Evolutionary conservation across 768 basidiomycete genomes (phyloP), one percentile per base, ranked within the genome.

Genomic region (Hypholoma sublateritium): DNA sequence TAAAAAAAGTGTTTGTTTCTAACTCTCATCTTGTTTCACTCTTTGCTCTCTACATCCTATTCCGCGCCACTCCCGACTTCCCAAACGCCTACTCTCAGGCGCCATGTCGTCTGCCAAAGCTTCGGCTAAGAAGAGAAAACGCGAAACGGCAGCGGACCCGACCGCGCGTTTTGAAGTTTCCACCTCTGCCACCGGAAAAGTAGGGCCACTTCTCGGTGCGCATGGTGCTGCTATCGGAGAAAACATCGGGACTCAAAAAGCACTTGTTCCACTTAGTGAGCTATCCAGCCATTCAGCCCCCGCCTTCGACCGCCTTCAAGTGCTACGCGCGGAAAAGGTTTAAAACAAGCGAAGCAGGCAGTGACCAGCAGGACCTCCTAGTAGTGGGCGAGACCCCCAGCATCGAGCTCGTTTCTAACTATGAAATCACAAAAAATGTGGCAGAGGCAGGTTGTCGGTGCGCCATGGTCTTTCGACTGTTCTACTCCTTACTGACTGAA

Each of bases 301-400:
- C 87, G 2, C 62, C 74, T 53, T 74, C 77, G 14, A 91, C 83
- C 2, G 62, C 83, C 16, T 93, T 92, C 69, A 72, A 76, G 59
- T 81, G 83, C 63, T 92, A 88, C 69, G 69, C 74, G 9, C 73
- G 66, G 43, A 83, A 80, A 50, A 78, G 70, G 60, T 63, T 68
- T 55, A 78, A 74, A 65, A 69, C 66, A 48, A 64, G 69, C 47
- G 68, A 71, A 35, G 68, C 62, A 5, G 63, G 65, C 21, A 68
- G 65, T 17, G 62, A 66, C 9, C 65, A 67, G 28, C 63, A 67
- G 36, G 66, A 74, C n/a, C 64, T 80, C 9, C 63, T 91, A 13
- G 76, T 96, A 21, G 91, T 85, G 0, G 95, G 89, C 4, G 94
- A 96, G 74, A 90, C 91, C n/a, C 79, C 86, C 25, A 77, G 82